Evolutionary conservation across 495 filamentous ascomycete genomes (phyloP), one percentile per base, ranked within the genome.

Genomic region (Darksidea phi): DNA sequence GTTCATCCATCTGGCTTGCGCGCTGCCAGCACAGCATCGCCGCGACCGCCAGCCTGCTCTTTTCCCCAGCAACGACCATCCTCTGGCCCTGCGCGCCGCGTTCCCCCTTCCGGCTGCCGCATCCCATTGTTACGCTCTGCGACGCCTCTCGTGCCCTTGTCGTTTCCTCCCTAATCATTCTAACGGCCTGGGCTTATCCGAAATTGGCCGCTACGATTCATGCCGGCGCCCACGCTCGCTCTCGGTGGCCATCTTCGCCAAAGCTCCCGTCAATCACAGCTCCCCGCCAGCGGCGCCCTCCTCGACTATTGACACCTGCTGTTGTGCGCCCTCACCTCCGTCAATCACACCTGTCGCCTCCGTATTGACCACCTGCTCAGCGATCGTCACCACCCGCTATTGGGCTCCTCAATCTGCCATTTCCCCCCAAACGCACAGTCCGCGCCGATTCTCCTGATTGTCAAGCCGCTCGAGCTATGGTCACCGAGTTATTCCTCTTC

Each of bases 401-500:
- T 55, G 25, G 47, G 7, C 23, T 51, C 18, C 13, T 15, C 36
- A 48, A 60, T 61, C 54, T 45, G 47, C 57, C 32, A 20, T 45
- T 46, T 59, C 47, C 54, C 57, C 57, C 57, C 41, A 60, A 32
- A 32, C 66, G 66, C 66, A 66, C 66, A 55, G 66, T 65, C 62
- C 62, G 43, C 24, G 43, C 23, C 53, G 48, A 66, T 61, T 57
- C 48, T 41, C 49, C 62, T 66, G 56, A 56, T 57, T 59, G 18
- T 63, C 62, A 65, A 61, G 61, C 66, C 62, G 62, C 66, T 43
- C 57, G 51, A 65, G 66, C 66, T 69, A 69, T 69, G 66, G 62
- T 65, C 61, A 69, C 38, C 10, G 41, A 59, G 47, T 66, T 66
- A 58, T 63, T 59, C 62, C 66, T 63, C 50, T 69, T 69, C 50